Evolutionary conservation across 805 yeast genomes (phyloP).

Genomic region (Metschnikowia cerradonensis): DNA sequence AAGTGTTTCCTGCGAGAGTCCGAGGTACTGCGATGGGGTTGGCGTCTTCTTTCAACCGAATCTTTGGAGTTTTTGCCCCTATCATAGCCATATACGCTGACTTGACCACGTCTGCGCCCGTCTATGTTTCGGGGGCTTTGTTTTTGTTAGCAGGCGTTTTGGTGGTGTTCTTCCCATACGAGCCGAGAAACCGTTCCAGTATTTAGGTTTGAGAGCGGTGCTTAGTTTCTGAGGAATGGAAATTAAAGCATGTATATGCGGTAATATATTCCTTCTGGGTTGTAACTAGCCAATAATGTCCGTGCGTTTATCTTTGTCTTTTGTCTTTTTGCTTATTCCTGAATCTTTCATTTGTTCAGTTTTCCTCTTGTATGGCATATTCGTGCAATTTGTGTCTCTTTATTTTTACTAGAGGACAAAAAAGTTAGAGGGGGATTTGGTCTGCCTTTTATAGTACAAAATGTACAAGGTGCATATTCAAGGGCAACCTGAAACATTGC

Average conservation of each 20-base stretch:
- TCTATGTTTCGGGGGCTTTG: constrained; percentile 57
- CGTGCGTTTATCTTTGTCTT: too few relatives aligned
- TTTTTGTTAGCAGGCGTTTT: constrained; percentile 43
- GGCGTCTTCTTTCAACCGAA: constrained; percentile 51
- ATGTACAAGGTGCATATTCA: background rate
- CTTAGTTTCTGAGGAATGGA: too few relatives aligned
- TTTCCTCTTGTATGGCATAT: too few relatives aligned
- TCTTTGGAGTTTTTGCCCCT: constrained; percentile 56
- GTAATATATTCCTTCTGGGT: background rate
- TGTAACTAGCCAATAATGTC: too few relatives aligned
- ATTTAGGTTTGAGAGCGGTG: constrained; percentile 8
- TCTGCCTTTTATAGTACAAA: background rate
- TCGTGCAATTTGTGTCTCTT: too few relatives aligned
- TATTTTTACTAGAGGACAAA: background rate
- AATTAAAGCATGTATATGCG: too few relatives aligned
- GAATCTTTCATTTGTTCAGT: too few relatives aligned
- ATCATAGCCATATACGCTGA: constrained; percentile 53
- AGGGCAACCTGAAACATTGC: background rate
- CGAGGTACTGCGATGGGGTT: constrained; percentile 59
- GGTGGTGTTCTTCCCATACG: constrained; percentile 44
- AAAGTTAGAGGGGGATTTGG: background rate
- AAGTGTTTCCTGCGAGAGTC: constrained; percentile 47
- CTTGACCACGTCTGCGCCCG: constrained; percentile 53
- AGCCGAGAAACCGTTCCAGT: constrained; percentile 32
- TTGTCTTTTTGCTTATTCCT: too few relatives aligned